Evolutionary conservation across 1,139 yeast genomes (phyloP), one percentile per base, ranked within the genome.

Genomic region (Magnusiomyces ingens): DNA sequence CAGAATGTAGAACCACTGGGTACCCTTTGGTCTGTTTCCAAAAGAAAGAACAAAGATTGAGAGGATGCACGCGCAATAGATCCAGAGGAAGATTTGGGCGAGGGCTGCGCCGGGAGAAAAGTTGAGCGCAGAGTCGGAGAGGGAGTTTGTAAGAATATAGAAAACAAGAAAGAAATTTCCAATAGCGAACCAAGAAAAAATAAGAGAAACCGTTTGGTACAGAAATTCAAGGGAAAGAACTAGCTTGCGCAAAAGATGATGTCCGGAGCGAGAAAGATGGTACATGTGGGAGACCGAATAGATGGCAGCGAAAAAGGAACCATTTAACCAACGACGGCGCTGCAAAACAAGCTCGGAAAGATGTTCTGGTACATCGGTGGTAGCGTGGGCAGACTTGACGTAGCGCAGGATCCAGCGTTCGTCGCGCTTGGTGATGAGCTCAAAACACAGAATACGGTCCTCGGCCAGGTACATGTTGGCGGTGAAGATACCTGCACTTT

Each of bases 21-120:
- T 89, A 43, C 98, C 97, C 62, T 84, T 85, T 1, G 99, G 99
- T 55, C 91, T 84, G 67, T 93, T 93, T 66, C 99, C 99, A 70
- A 93, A 84, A 50, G 96, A 84, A 58, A 93, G 73, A 52, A 93
- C 91, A 69, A 93, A 93, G 17, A 96, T 89, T 1, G 96, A 85
- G 15, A 89, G 85, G n/a, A 93, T 70, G 13, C 95, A 88, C 1
- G 93, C 88, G 54, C 89, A 76, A 65, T 93, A 93, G 40, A 93
- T 72, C 97, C 98, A 93, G 17, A 91, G 71, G 65, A 93, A 85
- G 1, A 91, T 77, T 8, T 87, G 93, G 2, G 95, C 83, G 37
- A 93, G 74, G 4, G 85, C 75, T 55, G 81, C 82, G 36, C 97
- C 95, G 0, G 90, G 93, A 1, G 81, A 79, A 64, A 80, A 78